Base-by-base conservation (phyloP, 2,329 filamentous ascomycete species). In the Alternaria sp. region DNA sequence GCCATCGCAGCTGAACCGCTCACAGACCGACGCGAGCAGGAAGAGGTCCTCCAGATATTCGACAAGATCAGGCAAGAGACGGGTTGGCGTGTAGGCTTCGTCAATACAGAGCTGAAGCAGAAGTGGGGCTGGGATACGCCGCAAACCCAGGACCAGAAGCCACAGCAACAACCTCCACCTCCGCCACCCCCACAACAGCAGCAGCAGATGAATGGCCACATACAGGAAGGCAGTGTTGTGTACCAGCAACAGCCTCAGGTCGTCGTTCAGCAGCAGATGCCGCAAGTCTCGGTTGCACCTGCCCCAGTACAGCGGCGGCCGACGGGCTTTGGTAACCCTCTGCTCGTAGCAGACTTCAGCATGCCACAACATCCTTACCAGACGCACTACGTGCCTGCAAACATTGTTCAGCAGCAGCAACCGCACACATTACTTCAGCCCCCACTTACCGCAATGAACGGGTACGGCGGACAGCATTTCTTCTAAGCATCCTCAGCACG, bases 301-400 rank as follows among this genome's bases (percentile, higher is more conserved):
- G 62, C 67, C 40, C 64, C 66, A 13, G 59, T 65, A 40, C 66
- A 62, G 49, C 72, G 76, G 47, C 79, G 82, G 17, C 83, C 83
- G 12, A 77, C 78, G 3, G 86, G 86, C 7, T 87, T 89, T 44
- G 81, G 90, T 6, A 95, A 95, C 72, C 92, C 92, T 2, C 80
- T 95, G 43, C 88, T 87, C 23, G 85, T 85, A 23, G 92, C 91
- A 1, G 91, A 96, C 74, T 96, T 96, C 77, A 90, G 85, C 23
- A 84, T 90, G 69, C 90, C 91, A 5, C 90, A 93, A 67, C 92
- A 94, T 79, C 92, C 93, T 1, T 96, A 96, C 74, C 90, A 93
- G 74, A 89, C 89, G 54, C 90, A 90, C 80, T 96, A 95, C 72
- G 89, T 93, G 66, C 90, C 91, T 36, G 91, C 92, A 2, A 91